Evolutionary conservation across 352 stramenopile species (phyloP).

Genomic region (Plasmopara muralis): DNA sequence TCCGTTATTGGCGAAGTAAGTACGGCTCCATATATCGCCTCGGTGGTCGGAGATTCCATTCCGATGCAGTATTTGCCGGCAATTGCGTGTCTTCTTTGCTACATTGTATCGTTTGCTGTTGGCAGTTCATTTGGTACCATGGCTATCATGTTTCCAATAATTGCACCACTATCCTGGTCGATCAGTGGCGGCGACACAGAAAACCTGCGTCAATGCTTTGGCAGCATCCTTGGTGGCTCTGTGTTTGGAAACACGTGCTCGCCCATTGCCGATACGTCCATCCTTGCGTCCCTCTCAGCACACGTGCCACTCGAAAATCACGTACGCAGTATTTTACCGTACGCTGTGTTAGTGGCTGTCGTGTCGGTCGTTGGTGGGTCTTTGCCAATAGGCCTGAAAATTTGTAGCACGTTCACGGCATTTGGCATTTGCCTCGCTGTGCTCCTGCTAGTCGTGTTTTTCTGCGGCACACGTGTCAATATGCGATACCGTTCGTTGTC

Average conservation of each 20-base stretch:
- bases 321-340: constrained; percentile 79
- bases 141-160: constrained; percentile 91
- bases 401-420: constrained; percentile 72
- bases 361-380: constrained; percentile 64
- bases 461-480: constrained; percentile 73
- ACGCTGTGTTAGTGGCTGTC: constrained; percentile 62
- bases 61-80: constrained; percentile 71
- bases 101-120: constrained; percentile 87
- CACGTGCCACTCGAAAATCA: constrained; percentile 78
- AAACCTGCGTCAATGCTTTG: constrained; percentile 85
- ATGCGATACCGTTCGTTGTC: constrained; percentile 69
- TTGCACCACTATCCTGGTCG: constrained; percentile 76
- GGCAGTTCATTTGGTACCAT: constrained; percentile 88
- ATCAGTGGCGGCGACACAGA: constrained; percentile 71
- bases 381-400: constrained; percentile 62
- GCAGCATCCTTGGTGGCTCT: constrained; percentile 79
- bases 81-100: constrained; percentile 80
- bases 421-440: constrained; percentile 69
- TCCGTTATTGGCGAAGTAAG: constrained; percentile 82
- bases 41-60: constrained; percentile 68
- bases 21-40: constrained; percentile 75
- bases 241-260: constrained; percentile 87
- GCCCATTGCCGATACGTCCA: constrained; percentile 91
- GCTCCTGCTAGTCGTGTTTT: constrained; percentile 72
- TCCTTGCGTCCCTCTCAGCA: constrained; percentile 77